Percentiles rank a stretch among this genome's conserved stretches.
Evolutionary conservation across 768 basidiomycete species (phyloP).

Genomic region (Vishniacozyma victoriae): DNA sequence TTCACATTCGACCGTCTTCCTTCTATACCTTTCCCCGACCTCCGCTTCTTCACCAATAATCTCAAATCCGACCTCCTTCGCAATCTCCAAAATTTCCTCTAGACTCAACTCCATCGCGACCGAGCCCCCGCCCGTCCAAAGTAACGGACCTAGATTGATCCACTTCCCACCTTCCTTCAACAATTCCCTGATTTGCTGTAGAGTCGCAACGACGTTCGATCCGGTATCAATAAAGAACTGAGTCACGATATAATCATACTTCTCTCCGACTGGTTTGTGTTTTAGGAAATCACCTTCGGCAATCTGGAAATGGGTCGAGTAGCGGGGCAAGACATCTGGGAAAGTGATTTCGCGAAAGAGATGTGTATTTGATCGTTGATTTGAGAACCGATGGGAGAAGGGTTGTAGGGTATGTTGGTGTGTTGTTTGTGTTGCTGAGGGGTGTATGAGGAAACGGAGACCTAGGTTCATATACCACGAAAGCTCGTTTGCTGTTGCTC

Average conservation of each 20-base stretch:
- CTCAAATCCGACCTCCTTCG: neutral
- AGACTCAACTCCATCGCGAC: neutral
- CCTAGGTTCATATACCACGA: neutral
- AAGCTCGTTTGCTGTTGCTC: neutral
- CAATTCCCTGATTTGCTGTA: conserved; percentile 1
- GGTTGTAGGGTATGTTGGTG: neutral
- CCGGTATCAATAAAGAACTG: conserved; percentile 9
- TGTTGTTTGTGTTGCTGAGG: neutral
- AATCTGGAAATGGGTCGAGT: conserved; percentile 1
- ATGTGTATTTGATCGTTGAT: neutral
- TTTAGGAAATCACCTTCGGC: conserved; percentile 2
- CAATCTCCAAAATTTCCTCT: neutral
- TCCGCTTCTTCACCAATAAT: neutral
- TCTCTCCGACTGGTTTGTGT: neutral
- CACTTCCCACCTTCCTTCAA: neutral
- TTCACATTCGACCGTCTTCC: neutral
- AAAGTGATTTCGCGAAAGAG: neutral
- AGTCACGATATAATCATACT: conserved; percentile 4
- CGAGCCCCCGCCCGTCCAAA: neutral
- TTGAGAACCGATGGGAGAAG: neutral
- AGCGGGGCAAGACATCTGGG: conserved; percentile 3
- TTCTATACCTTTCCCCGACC: neutral
- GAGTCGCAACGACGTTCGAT: conserved; percentile 1
- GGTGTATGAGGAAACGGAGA: neutral
- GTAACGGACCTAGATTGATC: conserved; percentile 1